Percentiles rank a stretch among this genome's conserved stretches.
Evolutionary conservation across 352 stramenopile species (phyloP).

Genomic region (Phytophthora europaea): DNA sequence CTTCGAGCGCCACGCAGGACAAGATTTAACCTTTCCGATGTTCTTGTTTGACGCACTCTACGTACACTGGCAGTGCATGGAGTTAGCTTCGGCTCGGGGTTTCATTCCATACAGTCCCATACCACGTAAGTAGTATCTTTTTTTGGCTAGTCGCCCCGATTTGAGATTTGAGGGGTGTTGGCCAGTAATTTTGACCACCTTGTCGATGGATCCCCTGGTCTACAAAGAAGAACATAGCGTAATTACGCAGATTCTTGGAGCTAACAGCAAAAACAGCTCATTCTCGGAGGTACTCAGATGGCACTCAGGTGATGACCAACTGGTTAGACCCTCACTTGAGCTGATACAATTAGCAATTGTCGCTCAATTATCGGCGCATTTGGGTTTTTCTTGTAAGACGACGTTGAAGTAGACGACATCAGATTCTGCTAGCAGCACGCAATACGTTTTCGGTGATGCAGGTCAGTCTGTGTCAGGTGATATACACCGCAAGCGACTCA

Average conservation of each 20-base stretch:
- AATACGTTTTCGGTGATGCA: conserved; percentile 29
- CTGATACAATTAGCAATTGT: neutral
- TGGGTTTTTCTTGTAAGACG: too few species aligned
- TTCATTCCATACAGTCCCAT: too few species aligned
- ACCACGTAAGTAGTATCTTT: too few species aligned
- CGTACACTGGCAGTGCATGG: too few species aligned
- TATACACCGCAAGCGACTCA: neutral
- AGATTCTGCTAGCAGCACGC: conserved; percentile 37
- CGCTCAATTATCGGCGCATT: neutral
- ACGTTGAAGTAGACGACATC: conserved; percentile 14
- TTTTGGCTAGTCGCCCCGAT: too few species aligned
- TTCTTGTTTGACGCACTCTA: conserved; percentile 10
- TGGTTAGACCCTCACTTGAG: neutral
- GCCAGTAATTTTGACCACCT: too few species aligned
- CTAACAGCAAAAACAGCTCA: too few species aligned
- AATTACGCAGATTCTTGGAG: too few species aligned
- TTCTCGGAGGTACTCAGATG: neutral
- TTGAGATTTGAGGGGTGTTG: too few species aligned
- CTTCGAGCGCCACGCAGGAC: neutral
- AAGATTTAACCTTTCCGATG: conserved; percentile 11
- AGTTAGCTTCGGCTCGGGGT: too few species aligned
- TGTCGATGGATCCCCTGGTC: neutral
- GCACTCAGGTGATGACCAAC: neutral
- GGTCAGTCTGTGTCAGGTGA: neutral
- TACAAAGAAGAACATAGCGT: neutral